These are phyloP conservation scores for Fraxinus albicans DNA, from an alignment of 305 asterid species.

Conservation along the genomic window DNA sequence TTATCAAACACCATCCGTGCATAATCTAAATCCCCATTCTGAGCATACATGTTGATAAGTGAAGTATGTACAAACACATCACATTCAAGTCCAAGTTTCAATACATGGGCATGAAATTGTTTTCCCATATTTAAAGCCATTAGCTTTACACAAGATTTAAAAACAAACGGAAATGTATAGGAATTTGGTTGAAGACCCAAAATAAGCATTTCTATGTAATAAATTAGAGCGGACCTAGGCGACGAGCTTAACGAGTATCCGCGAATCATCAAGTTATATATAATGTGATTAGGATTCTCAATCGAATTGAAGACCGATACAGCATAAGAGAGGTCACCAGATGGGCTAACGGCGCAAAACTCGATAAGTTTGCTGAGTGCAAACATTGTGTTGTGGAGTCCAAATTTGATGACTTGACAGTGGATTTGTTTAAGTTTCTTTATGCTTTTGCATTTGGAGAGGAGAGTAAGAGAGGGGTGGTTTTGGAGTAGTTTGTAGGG, in stretches of 20 bases:
- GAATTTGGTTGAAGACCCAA: conserved; percentile 50
- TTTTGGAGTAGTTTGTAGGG: conserved; percentile 47
- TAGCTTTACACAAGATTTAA: conserved; percentile 52
- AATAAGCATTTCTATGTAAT: conserved; percentile 45
- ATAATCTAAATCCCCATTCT: conserved; percentile 45
- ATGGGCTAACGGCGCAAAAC: conserved; percentile 58
- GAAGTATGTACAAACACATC: conserved; percentile 66
- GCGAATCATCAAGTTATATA: conserved; percentile 59
- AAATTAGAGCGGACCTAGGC: conserved; percentile 40
- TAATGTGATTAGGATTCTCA: conserved; percentile 49
- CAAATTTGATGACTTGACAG: conserved; percentile 59
- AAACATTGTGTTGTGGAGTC: conserved; percentile 70
- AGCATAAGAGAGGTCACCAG: conserved; percentile 54
- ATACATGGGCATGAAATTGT: conserved; percentile 59
- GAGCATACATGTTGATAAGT: conserved; percentile 62
- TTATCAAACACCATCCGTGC: conserved; percentile 62
- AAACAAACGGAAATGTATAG: conserved; percentile 61
- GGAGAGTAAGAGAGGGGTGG: conserved; percentile 39
- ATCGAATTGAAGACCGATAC: conserved; percentile 44
- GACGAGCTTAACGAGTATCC: conserved; percentile 52
- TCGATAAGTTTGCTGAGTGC: conserved; percentile 56
- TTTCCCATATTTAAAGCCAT: conserved; percentile 33
- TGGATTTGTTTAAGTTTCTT: conserved; percentile 47
- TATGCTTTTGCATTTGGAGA: conserved; percentile 48
- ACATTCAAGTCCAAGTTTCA: conserved; percentile 51